A percentile compares a stretch with the other conserved stretches of the same genome.
These are phyloP conservation scores for Raphidocelis subcapitata DNA, from an alignment of 139 green algal genomes.

Conservation along the genomic window DNA sequence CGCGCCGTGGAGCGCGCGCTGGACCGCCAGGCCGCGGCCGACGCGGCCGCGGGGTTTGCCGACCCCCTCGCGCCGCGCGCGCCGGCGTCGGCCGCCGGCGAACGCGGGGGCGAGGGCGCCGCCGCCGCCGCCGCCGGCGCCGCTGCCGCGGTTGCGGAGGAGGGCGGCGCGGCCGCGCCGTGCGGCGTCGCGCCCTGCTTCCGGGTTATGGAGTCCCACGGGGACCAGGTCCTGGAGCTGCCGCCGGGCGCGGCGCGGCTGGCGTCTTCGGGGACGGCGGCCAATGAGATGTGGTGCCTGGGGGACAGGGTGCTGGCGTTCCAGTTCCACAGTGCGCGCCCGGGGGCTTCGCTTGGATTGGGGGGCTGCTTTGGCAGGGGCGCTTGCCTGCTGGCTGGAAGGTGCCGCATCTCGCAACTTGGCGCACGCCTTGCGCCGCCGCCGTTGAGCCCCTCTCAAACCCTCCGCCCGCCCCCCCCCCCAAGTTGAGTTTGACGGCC, in stretches of 20 bases:
- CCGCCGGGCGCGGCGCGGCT: constrained; percentile 39
- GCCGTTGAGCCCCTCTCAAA: no score
- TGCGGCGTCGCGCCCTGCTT: constrained; percentile 14
- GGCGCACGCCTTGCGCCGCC: no score
- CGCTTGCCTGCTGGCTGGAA: background rate
- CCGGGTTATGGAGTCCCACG: constrained; percentile 50
- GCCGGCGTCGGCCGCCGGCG: background rate
- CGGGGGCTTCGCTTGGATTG: background rate
- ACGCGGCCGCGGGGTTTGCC: background rate
- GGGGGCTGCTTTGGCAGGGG: background rate
- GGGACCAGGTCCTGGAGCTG: constrained; percentile 48
- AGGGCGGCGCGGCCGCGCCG: background rate
- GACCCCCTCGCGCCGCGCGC: background rate
- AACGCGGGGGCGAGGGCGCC: background rate
- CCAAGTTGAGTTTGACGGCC: constrained; percentile 21
- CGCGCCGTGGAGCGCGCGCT: constrained; percentile 14
- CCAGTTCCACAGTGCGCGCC: constrained; percentile 40
- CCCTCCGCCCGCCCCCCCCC: no score
- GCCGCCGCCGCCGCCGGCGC: background rate
- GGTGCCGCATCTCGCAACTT: background rate
- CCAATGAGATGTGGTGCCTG: constrained; percentile 40
- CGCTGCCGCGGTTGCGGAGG: background rate
- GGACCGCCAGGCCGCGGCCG: background rate
- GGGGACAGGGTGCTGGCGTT: constrained; percentile 29
- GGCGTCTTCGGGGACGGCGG: constrained; percentile 34